A percentile compares a stretch with the other conserved stretches of the same genome.
Evolutionary conservation across 73 alveolate genomes (phyloP).

Genomic region (Urostyla sp.): DNA sequence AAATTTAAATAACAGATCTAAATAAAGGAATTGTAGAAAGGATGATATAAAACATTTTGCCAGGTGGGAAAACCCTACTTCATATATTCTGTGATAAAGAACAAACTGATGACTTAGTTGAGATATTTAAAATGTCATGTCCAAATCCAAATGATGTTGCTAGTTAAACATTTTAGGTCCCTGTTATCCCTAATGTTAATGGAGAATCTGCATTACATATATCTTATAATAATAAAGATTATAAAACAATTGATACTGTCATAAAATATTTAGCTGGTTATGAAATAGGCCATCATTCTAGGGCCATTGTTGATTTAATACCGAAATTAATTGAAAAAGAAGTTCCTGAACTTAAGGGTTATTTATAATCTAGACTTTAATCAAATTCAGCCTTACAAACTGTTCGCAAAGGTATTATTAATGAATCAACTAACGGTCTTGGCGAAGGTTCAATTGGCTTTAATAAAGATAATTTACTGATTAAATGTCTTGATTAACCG

Average conservation of each 20-base stretch:
- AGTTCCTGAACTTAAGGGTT: neutral
- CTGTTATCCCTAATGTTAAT: constrained; percentile 6
- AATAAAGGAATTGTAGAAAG: constrained; percentile 15
- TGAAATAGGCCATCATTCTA: constrained; percentile 43
- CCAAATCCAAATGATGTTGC: constrained; percentile 11
- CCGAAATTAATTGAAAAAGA: constrained; percentile 12
- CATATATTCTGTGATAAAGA: constrained; percentile 30
- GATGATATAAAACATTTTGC: constrained; percentile 34
- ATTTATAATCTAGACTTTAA: neutral
- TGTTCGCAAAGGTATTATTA: constrained; percentile 21
- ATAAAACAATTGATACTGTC: constrained; percentile 9
- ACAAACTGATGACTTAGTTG: constrained; percentile 5
- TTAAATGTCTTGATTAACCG: neutral
- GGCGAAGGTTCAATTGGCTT: constrained; percentile 1
- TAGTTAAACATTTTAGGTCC: constrained; percentile 16
- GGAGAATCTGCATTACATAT: constrained; percentile 34
- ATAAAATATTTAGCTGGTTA: constrained; percentile 6
- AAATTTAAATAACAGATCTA: neutral
- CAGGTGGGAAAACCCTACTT: constrained; percentile 49
- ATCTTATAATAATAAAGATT: neutral
- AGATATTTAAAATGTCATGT: neutral
- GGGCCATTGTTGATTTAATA: constrained; percentile 32
- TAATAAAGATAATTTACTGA: neutral
- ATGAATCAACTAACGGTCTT: constrained; percentile 4
- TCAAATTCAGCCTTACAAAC: constrained; percentile 1